Conservation (phyloP, 768 basidiomycete species). For the Pisolithus orientalis region DNA sequence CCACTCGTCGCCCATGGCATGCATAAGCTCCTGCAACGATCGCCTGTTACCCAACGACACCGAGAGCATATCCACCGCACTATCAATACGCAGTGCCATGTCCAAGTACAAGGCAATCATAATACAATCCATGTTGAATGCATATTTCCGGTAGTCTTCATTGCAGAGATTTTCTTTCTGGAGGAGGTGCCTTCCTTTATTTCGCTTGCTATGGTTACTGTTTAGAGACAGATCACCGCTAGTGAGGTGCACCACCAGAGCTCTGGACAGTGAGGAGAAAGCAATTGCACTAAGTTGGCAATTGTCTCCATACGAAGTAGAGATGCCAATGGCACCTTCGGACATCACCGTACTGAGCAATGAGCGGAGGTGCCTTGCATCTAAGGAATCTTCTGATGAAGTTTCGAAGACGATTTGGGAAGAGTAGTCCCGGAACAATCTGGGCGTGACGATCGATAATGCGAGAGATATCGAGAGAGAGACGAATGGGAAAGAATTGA, state of each 20-base stretch:
- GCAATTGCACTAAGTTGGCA: constrained; percentile 33
- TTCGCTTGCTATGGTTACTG: not conserved
- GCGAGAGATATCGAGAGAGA: too few species aligned
- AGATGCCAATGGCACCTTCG: constrained; percentile 33
- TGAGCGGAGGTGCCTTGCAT: constrained; percentile 12
- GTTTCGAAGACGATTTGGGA: constrained; percentile 23
- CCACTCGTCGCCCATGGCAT: constrained; percentile 32
- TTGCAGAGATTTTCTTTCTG: constrained; percentile 28
- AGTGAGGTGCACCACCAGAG: constrained; percentile 31
- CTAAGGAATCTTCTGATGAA: constrained; percentile 12
- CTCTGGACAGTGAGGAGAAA: constrained; percentile 30
- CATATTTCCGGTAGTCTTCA: constrained; percentile 25
- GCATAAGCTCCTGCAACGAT: constrained; percentile 29
- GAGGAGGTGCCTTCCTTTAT: constrained; percentile 18
- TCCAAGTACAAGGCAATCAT: constrained; percentile 36
- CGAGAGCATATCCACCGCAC: constrained; percentile 39
- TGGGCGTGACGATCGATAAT: too few species aligned
- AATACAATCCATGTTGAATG: constrained; percentile 43
- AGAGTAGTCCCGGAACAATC: not conserved
- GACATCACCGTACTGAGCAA: constrained; percentile 25
- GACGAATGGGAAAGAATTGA: too few species aligned
- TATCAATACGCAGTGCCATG: constrained; percentile 25
- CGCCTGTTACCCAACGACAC: constrained; percentile 18
- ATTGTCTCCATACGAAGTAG: constrained; percentile 31
- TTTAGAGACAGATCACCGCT: too few species aligned